These are phyloP conservation scores for Tulasnella sp. DNA, from an alignment of 768 basidiomycete genomes.

Conservation along the genomic window DNA sequence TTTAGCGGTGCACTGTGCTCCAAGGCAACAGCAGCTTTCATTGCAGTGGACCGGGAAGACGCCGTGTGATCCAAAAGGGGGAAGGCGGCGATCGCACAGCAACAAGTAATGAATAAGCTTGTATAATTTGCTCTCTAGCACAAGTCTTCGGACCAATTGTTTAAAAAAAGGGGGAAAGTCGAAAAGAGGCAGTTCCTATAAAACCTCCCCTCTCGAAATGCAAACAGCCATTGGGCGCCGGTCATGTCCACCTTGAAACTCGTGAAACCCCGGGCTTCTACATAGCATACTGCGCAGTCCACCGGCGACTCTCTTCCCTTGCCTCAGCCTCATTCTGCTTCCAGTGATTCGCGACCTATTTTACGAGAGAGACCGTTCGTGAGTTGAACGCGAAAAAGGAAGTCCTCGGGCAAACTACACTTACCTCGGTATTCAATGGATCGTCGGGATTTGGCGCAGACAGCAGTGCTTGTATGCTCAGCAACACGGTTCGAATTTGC, in stretches of 20 bases:
- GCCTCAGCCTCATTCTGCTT: conserved; percentile 95
- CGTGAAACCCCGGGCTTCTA: background rate
- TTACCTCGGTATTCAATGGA: conserved; percentile 84
- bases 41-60: too few species aligned
- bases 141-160: background rate
- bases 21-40: too few species aligned
- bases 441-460: conserved; percentile 96
- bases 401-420: too few species aligned
- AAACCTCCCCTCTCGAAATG: background rate
- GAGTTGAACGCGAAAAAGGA: too few species aligned
- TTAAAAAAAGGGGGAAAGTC: background rate
- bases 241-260: background rate
- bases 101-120: background rate
- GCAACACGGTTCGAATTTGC: conserved; percentile 93
- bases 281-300: conserved; percentile 81
- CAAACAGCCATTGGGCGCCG: background rate
- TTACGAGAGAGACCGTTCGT: too few species aligned
- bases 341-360: conserved; percentile 80
- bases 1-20: too few species aligned
- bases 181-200: background rate
- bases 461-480: conserved; percentile 94
- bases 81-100: background rate
- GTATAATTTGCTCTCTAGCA: background rate
- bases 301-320: conserved; percentile 83
- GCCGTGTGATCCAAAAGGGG: background rate